These are phyloP conservation scores for Lavandula angustifolia DNA, from an alignment of 257 asterid genomes.

Conservation along the genomic window DNA sequence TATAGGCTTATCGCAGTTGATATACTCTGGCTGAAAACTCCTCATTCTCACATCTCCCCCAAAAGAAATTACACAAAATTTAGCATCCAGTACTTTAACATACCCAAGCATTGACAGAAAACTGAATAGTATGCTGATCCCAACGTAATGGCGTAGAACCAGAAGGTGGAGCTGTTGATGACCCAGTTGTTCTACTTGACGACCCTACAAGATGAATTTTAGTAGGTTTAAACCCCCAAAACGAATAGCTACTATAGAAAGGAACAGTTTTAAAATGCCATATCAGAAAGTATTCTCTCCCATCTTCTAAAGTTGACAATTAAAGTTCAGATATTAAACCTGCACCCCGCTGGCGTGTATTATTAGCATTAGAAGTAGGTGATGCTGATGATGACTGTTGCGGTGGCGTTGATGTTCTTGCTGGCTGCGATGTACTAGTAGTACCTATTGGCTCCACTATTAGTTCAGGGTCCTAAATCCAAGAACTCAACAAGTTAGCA, in stretches of 20 bases:
- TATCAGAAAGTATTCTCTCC: conserved; percentile 18
- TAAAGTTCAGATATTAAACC: conserved; percentile 40
- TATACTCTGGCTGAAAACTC: conserved; percentile 19
- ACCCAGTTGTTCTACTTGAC: conserved; percentile 64
- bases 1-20: neutral
- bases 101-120: conserved; percentile 98
- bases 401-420: conserved; percentile 51
- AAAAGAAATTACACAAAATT: conserved; percentile 15
- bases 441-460: conserved; percentile 79
- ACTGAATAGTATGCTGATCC: conserved; percentile 76
- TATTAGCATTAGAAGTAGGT: conserved; percentile 47
- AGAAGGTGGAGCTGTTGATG: conserved; percentile 59
- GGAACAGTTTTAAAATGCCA: conserved; percentile 7
- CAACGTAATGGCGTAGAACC: conserved; percentile 62
- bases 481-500: conserved; percentile 16
- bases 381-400: conserved; percentile 62
- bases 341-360: conserved; percentile 53
- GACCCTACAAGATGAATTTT: conserved; percentile 50
- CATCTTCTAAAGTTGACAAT: conserved; percentile 6
- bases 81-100: conserved; percentile 29
- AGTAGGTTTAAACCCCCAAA: conserved; percentile 13
- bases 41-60: conserved; percentile 4
- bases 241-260: conserved; percentile 14
- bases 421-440: conserved; percentile 58
- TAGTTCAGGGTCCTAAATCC: conserved; percentile 69